Evolutionary conservation across 139 green algal genomes (phyloP), one percentile per base, ranked within the genome.

Genomic region (Chlorella sp.): DNA sequence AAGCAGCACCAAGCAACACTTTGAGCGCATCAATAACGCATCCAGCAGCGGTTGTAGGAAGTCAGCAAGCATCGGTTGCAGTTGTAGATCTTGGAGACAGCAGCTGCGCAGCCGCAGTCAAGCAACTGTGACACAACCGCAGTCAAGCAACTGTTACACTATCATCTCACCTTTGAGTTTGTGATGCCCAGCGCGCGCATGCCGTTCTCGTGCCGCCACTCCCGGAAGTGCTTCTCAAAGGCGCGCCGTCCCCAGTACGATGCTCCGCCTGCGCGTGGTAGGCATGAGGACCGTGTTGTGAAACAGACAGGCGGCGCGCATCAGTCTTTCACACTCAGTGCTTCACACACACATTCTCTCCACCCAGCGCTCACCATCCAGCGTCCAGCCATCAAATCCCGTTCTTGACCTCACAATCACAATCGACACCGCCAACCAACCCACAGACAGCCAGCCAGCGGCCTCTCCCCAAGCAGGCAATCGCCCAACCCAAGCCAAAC

Each of bases 161-260:
- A n/a, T n/a, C n/a, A n/a, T n/a, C n/a, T 1, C 32, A 80, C 79
- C 91, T 98, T 99, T 86, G 95, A 98, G 94, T 99, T 99, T 86
- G 98, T 98, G 86, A 99, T 99, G 89, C 96, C 97, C 86, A 99
- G 95, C 14, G 96, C 96, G 42, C 95, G 94, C 97, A 99, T 99
- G 91, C 97, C 98, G 81, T 98, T 95, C 89, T 96, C 92, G 89
- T 99, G 98, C 37, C 94, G 92, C 88, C 89, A 96, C 93, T 99
- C 97, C 39, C 96, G 97, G 96, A 99, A 99, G 94, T 99, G 98
- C 57, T 95, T 94, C 95, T 99, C 98, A 92, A 98, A 99, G 32
- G 97, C 98, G 19, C 98, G 92, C 40, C 98, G 95, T 37, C 97
- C 98, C 95, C 96, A 98, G 92, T 99, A 99, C 78, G 86, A 97